phyloP scores from a whole-genome alignment of 75 land plant species.

The Pinus taeda region DNA sequence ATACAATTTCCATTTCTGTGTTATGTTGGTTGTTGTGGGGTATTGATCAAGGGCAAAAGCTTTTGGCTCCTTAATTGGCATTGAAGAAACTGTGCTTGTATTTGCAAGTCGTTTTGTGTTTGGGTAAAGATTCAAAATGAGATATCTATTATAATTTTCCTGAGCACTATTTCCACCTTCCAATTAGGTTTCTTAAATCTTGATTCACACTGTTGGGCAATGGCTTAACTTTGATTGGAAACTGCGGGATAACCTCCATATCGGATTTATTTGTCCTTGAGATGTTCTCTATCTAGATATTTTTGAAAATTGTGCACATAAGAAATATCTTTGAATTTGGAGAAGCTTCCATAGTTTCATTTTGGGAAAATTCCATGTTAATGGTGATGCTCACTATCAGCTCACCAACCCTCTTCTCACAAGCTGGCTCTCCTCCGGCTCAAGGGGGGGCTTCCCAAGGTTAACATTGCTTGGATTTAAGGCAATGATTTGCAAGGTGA shows the following conservation, averaged over 20 bases:
- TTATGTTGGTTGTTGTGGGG: neutral
- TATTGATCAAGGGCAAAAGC: neutral
- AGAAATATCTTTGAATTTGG: neutral
- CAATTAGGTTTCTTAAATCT: neutral
- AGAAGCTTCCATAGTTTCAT: conserved; percentile 1
- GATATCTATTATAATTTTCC: neutral
- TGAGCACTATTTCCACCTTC: neutral
- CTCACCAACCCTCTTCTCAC: too few species aligned
- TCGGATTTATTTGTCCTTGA: neutral
- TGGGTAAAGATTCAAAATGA: neutral
- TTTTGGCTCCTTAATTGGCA: neutral
- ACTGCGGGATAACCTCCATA: neutral
- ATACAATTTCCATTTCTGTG: neutral
- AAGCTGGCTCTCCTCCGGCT: too few species aligned
- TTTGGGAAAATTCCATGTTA: neutral
- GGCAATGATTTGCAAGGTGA: too few species aligned
- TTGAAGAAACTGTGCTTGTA: neutral
- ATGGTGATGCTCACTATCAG: neutral
- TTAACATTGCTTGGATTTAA: too few species aligned
- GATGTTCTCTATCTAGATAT: neutral
- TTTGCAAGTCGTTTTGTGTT: neutral
- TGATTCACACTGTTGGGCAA: neutral
- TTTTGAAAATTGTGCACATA: neutral
- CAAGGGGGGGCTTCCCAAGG: too few species aligned
- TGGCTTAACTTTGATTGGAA: neutral